Evolutionary conservation across 352 stramenopile species (phyloP).

Genomic region (Albugo candida): DNA sequence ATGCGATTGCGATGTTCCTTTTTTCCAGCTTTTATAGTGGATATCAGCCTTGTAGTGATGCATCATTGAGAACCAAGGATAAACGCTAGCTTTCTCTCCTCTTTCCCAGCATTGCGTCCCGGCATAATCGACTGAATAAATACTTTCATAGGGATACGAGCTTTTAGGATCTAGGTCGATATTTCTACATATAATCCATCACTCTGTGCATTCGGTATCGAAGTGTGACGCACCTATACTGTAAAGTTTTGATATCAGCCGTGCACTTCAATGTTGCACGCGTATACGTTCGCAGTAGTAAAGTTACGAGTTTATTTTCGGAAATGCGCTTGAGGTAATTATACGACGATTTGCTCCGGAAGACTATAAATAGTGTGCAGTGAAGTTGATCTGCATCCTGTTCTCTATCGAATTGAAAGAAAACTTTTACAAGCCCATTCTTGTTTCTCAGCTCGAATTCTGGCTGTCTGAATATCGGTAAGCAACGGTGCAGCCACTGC

Average conservation of each 20-base stretch:
- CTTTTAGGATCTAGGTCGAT: slow-evolving; percentile 32
- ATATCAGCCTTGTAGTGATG: slow-evolving; percentile 63
- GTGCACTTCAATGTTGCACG: slow-evolving; percentile 72
- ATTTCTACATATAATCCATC: slow-evolving; percentile 13
- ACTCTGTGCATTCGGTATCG: background rate
- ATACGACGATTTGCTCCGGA: slow-evolving; percentile 67
- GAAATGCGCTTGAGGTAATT: slow-evolving; percentile 44
- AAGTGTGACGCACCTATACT: slow-evolving; percentile 27
- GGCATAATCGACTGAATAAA: slow-evolving; percentile 56
- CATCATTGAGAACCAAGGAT: slow-evolving; percentile 80
- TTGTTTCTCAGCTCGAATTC: slow-evolving; percentile 63
- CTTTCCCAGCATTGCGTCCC: slow-evolving; percentile 68
- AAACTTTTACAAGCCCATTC: slow-evolving; percentile 68
- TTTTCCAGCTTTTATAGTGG: slow-evolving; percentile 21
- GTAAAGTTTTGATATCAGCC: slow-evolving; percentile 80
- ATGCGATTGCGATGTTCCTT: slow-evolving; percentile 12
- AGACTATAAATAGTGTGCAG: slow-evolving; percentile 71
- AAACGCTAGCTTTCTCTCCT: slow-evolving; percentile 60
- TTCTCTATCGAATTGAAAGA: slow-evolving; percentile 55
- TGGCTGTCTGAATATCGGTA: slow-evolving; percentile 70
- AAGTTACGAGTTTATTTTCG: slow-evolving; percentile 60
- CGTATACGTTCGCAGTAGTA: slow-evolving; percentile 74
- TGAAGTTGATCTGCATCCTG: slow-evolving; percentile 24
- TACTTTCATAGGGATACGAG: slow-evolving; percentile 25
- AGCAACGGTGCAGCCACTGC: slow-evolving; percentile 52